Base-by-base conservation (phyloP, 2,329 filamentous ascomycete species). In the Allantophomopsis lycopodina region DNA sequence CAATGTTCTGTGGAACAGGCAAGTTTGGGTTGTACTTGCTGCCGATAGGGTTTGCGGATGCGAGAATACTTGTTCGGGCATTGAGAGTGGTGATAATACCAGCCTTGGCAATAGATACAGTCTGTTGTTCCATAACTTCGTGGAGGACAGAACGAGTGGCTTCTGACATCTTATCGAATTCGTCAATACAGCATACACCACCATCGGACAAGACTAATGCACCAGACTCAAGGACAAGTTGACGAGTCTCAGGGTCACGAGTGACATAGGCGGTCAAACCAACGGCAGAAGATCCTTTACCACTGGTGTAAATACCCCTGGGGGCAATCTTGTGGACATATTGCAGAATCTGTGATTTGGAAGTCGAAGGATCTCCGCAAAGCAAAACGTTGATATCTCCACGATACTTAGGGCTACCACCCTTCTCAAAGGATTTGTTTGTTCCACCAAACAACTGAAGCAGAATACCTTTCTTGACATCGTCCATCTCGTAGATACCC, bases 281-380 rank as follows among this genome's bases (percentile, higher is more conserved):
- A 30, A 85, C 80, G 8, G 80, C 80, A 2, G 79, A 84, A 4
- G 79, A 83, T 42, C 80, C 80, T 54, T 84, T 84, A 44, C 80
- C 80, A 45, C 77, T 83, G 13, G 80, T 85, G 57, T 85, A 85
- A 5, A 85, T 75, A 57, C 80, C 80, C 43, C 91, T 82, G 32
- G 91, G 91, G 4, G 91, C 91, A 54, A 98, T 98, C 62, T 94
- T 93, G 71, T 98, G 89, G 18, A 98, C 82, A 54, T 98, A 98
- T 46, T 86, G 74, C 20, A 98, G 71, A 41, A 98, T 67, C 60
- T 98, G 93, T 10, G 91, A 98, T 60, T 98, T 98, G 32, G 91
- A 73, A 0, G 91, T 98, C 0, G 89, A 96, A 0, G 91, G 91
- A 54, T 98, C 91, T 69, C 91, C 91, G 53, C 91, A 98, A 30